These are phyloP conservation scores for Colletotrichum abscissum DNA, from an alignment of 2,329 filamentous ascomycete genomes.

Conservation along the genomic window DNA sequence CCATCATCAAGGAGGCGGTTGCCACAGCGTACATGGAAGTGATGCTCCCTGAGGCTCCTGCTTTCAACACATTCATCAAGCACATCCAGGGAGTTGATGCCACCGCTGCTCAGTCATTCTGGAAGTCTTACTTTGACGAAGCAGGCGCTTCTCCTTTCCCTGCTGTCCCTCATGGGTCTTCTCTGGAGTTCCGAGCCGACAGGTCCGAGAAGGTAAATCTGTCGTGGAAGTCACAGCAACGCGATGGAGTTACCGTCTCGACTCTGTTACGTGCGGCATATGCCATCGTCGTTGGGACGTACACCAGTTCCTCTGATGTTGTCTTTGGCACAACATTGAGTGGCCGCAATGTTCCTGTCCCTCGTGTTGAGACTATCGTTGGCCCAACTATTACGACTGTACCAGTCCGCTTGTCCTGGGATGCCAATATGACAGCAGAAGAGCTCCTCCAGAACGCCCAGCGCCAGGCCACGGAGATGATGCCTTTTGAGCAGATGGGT, in stretches of 20 bases:
- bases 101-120: neutral
- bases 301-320: constrained; percentile 48
- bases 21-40: neutral
- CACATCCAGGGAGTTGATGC: neutral
- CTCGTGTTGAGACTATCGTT: constrained; percentile 41
- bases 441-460: constrained; percentile 40
- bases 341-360: constrained; percentile 29
- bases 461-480: constrained; percentile 41
- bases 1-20: neutral
- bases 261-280: constrained; percentile 54
- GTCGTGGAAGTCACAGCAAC: neutral
- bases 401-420: neutral
- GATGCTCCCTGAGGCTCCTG: neutral
- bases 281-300: constrained; percentile 50
- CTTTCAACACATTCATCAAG: constrained; percentile 1
- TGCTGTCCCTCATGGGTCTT: neutral
- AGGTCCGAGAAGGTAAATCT: neutral
- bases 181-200: neutral
- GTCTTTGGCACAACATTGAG: constrained; percentile 53
- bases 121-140: neutral
- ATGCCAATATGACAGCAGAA: neutral
- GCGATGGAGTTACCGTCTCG: neutral
- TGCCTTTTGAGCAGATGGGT: constrained; percentile 43
- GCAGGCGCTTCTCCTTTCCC: neutral
- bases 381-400: constrained; percentile 39